Evolutionary conservation across 306 rosid genomes (phyloP).

Genomic region (Cyclanthera cordifolia): DNA sequence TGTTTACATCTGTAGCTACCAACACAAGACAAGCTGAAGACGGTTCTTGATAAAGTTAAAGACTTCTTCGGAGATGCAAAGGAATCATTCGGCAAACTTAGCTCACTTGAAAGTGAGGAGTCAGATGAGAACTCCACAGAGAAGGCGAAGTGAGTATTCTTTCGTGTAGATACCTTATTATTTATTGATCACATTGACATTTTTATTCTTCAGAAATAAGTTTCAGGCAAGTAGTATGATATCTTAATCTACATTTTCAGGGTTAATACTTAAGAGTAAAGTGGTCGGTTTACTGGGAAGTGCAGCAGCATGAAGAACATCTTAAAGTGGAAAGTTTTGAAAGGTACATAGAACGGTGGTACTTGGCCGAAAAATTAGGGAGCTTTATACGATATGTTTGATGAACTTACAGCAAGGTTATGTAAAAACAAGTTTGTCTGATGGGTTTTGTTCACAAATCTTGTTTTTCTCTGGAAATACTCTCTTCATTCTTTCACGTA

Average conservation of each 20-base stretch:
- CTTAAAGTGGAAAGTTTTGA: background rate
- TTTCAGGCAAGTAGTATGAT: constrained; percentile 3
- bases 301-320: background rate
- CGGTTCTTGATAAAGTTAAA: constrained; percentile 64
- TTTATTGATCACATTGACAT: background rate
- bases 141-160: constrained; percentile 54
- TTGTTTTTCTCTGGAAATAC: background rate
- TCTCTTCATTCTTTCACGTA: background rate
- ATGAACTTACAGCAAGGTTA: background rate
- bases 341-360: constrained; percentile 6
- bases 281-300: background rate
- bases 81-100: constrained; percentile 69
- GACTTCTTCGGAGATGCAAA: constrained; percentile 84
- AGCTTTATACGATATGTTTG: background rate
- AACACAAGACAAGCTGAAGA: constrained; percentile 65
- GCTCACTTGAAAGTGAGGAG: constrained; percentile 28
- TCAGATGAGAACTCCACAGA: constrained; percentile 28
- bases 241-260: constrained; percentile 3
- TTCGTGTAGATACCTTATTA: background rate
- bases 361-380: background rate
- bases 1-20: constrained; percentile 50
- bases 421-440: constrained; percentile 3
- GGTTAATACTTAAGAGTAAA: constrained; percentile 12
- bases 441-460: background rate
- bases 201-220: background rate